Evolutionary conservation across 768 basidiomycete species (phyloP).

Genomic region (Amanita pseudoporphyria): DNA sequence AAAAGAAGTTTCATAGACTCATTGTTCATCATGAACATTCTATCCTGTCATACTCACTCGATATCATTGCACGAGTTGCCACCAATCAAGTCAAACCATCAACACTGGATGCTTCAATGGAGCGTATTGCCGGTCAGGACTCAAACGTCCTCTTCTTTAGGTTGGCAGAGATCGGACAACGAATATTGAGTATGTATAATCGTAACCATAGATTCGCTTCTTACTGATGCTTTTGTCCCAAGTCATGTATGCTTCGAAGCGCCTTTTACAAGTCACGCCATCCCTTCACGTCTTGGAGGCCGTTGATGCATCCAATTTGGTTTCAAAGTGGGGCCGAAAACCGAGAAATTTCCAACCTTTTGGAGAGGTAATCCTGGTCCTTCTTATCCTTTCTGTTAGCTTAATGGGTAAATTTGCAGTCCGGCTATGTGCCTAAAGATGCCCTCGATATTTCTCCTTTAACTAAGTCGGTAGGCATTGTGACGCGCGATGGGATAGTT

Average conservation of each 20-base stretch:
- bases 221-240: background rate
- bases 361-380: slow-evolving; percentile 42
- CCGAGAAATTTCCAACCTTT: slow-evolving; percentile 46
- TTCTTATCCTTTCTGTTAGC: background rate
- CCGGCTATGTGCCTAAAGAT: slow-evolving; percentile 64
- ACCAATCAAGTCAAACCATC: slow-evolving; percentile 36
- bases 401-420: slow-evolving; percentile 27
- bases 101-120: slow-evolving; percentile 45
- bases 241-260: slow-evolving; percentile 68
- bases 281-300: slow-evolving; percentile 54
- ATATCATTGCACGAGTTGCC: slow-evolving; percentile 53
- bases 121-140: slow-evolving; percentile 48
- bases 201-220: background rate
- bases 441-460: slow-evolving; percentile 51
- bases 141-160: slow-evolving; percentile 53
- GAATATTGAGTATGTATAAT: slow-evolving; percentile 42
- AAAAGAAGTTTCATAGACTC: slow-evolving; percentile 51
- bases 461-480: slow-evolving; percentile 54
- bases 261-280: slow-evolving; percentile 43
- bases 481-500: slow-evolving; percentile 53
- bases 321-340: slow-evolving; percentile 25
- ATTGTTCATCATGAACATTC: slow-evolving; percentile 51
- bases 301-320: slow-evolving; percentile 27
- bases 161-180: slow-evolving; percentile 41
- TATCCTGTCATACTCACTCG: slow-evolving; percentile 60